Percentiles rank a stretch among this genome's conserved stretches.
Conservation (phyloP, 192 early-diverging fungal genomes). For the Jimgerdemannia flammicorona region DNA sequence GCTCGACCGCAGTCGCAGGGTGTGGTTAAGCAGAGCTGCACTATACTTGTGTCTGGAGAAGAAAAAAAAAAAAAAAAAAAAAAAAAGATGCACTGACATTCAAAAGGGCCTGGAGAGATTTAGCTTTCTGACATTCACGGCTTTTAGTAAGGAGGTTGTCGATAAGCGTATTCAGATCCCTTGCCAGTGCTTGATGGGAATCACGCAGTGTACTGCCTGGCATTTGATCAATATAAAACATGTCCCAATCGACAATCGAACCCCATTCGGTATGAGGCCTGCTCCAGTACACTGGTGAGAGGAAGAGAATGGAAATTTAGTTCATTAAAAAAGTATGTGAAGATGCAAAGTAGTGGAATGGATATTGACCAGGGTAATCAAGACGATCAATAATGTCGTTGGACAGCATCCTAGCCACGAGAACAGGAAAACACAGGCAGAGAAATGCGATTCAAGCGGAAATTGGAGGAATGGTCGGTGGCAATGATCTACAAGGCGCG, state of each 20-base stretch:
- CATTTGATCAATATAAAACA: constrained; percentile 1
- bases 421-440: neutral
- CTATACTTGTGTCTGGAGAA: neutral
- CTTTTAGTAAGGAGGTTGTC: neutral
- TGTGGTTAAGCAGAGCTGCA: neutral
- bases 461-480: too few relatives aligned
- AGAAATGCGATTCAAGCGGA: neutral
- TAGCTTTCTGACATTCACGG: neutral
- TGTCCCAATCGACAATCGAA: neutral
- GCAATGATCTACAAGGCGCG: too few relatives aligned
- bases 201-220: neutral
- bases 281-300: neutral
- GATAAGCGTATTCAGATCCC: neutral
- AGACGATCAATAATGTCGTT: neutral
- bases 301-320: neutral
- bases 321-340: neutral
- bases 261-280: neutral
- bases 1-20: neutral
- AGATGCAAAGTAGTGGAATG: neutral
- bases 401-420: neutral
- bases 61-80: neutral
- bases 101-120: neutral
- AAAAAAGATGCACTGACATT: neutral
- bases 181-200: neutral
- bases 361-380: neutral